A percentile compares a stretch with the other conserved stretches of the same genome.
phyloP scores from a whole-genome alignment of 2,329 filamentous ascomycete genomes.

The Pseudogymnoascus sp. region DNA sequence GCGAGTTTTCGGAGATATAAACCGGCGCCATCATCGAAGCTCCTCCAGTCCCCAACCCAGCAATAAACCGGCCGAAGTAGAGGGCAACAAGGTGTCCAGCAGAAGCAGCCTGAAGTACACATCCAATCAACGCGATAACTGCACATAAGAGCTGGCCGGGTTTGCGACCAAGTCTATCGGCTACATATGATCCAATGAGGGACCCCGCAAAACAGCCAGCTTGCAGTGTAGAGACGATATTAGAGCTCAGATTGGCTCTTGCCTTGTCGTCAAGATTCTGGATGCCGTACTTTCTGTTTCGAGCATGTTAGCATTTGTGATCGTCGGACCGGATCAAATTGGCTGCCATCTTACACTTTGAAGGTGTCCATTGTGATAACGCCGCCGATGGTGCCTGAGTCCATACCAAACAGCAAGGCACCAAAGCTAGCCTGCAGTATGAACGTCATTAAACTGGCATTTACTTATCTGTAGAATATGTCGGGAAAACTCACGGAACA shows the following conservation, averaged over 20 bases:
- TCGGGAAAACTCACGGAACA: not conserved
- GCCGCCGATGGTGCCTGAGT: conserved; percentile 22
- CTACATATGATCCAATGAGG: not conserved
- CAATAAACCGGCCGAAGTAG: conserved; percentile 30
- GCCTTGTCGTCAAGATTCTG: not conserved
- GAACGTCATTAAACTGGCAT: not conserved
- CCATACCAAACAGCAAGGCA: conserved; percentile 20
- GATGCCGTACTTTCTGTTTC: not conserved
- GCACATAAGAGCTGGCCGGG: conserved; percentile 44
- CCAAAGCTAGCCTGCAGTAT: conserved; percentile 13
- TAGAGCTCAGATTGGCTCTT: not conserved
- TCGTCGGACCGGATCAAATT: not conserved
- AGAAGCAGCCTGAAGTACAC: conserved; percentile 52
- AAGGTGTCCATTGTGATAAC: conserved; percentile 13
- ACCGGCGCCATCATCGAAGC: conserved; percentile 15
- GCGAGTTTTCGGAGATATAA: not conserved
- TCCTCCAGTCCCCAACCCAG: conserved; percentile 37
- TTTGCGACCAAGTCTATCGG: not conserved
- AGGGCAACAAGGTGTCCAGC: conserved; percentile 19
- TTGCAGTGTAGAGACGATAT: conserved; percentile 56
- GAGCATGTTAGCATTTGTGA: not conserved
- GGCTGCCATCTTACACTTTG: not conserved
- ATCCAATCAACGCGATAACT: conserved; percentile 47
- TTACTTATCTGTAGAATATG: not conserved
- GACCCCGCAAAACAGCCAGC: conserved; percentile 50